Conservation (phyloP, 2,329 filamentous ascomycete genomes). For the Pseudohalonectria lignicola region DNA sequence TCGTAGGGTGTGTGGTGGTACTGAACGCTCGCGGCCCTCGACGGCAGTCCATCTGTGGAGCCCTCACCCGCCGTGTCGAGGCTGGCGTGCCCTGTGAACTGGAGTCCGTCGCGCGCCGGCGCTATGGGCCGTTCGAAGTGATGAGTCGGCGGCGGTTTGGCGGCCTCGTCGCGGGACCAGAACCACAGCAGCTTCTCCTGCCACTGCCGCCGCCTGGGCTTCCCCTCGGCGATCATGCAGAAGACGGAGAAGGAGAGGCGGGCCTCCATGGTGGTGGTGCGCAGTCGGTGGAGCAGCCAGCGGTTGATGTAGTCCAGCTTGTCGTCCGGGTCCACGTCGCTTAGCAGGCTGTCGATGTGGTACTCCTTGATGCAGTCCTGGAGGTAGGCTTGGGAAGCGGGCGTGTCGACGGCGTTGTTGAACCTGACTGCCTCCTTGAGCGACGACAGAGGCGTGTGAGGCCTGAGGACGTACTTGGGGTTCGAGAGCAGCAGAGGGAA, state of each 20-base stretch:
- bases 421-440: slow-evolving; percentile 22
- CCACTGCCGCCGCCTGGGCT: no score
- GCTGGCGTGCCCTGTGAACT: no score
- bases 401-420: neutral
- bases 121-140: no score
- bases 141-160: slow-evolving; percentile 26
- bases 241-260: slow-evolving; percentile 29
- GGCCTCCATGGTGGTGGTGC: slow-evolving; percentile 32
- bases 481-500: slow-evolving; percentile 38
- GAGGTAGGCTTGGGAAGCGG: slow-evolving; percentile 10
- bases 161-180: slow-evolving; percentile 37
- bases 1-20: no score
- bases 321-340: slow-evolving; percentile 21
- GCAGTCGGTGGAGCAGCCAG: slow-evolving; percentile 41
- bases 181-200: slow-evolving; percentile 32
- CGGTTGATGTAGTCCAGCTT: slow-evolving; percentile 36
- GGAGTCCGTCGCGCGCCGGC: no score
- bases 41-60: no score
- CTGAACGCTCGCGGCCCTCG: no score
- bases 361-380: slow-evolving; percentile 34
- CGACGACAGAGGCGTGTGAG: slow-evolving; percentile 26
- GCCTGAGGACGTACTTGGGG: slow-evolving; percentile 30
- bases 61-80: no score
- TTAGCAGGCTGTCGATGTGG: slow-evolving; percentile 31
- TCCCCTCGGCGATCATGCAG: no score